Evolutionary conservation across 306 rosid species (phyloP).

Genomic region (Myrica gale): DNA sequence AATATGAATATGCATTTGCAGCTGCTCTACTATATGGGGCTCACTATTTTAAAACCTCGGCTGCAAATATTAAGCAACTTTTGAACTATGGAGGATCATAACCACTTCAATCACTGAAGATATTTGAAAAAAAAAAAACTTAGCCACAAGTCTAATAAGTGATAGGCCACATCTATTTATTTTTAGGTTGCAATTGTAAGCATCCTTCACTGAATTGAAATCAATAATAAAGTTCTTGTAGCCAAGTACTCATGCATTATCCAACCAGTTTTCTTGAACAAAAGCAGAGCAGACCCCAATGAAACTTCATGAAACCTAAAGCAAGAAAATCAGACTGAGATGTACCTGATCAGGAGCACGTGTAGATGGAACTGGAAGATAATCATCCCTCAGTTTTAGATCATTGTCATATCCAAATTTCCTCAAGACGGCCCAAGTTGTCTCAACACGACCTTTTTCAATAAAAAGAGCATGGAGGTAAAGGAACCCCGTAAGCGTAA

Average conservation of each 20-base stretch:
- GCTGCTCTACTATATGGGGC: not conserved
- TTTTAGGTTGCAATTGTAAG: not conserved
- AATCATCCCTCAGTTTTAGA: conserved; percentile 69
- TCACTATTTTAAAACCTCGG: not conserved
- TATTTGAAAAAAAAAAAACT: not conserved
- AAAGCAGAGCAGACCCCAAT: conserved; percentile 16
- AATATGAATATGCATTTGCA: not conserved
- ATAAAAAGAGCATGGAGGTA: conserved; percentile 71
- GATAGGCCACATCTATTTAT: not conserved
- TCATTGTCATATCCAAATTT: conserved; percentile 78
- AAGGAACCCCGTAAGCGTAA: conserved; percentile 76
- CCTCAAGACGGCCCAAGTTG: conserved; percentile 86
- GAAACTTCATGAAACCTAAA: conserved; percentile 31
- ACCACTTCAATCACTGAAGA: not conserved
- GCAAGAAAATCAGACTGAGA: conserved; percentile 11
- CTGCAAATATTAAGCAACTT: not conserved
- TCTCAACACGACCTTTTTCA: conserved; percentile 70
- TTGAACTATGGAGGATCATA: not conserved
- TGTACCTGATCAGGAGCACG: conserved; percentile 76
- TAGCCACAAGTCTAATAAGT: not conserved
- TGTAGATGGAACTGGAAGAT: conserved; percentile 69
- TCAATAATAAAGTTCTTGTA: not conserved
- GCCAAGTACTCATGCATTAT: not conserved
- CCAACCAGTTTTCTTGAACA: not conserved
- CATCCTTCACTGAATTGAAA: not conserved